Base-by-base conservation (phyloP, 2,329 filamentous ascomycete species). In the Decorospora gaudefroyi region DNA sequence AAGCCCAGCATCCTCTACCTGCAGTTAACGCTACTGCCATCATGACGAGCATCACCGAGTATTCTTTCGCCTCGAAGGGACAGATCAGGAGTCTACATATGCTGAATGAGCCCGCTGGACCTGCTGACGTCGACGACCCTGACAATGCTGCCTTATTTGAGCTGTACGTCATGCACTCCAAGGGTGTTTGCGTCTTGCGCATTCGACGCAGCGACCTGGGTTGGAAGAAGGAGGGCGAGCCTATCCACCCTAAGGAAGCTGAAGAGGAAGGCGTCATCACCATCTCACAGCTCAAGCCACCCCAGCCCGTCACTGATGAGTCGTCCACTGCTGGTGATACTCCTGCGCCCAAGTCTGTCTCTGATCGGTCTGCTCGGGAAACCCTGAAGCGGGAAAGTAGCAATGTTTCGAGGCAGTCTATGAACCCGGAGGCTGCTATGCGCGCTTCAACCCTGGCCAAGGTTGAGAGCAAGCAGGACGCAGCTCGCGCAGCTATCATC, bases 151-250 rank as follows among this genome's bases (percentile, higher is more conserved):
- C 86, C 0, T 74, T 96, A 10, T 97, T 99, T 63, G 93, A 99
- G 74, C 79, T 99, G 7, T 99, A 99, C 68, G 87, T 90, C 21
- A 95, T 96, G 86, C 92, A 99, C 71, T 96, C 93, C 8, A 95
- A 90, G 74, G 93, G 93, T 49, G 90, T 97, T n/a, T 91, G 91
- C 12, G 92, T 88, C 61, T 70, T 97, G 39, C 85, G 84, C 53
- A 84, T 99, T 68, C 92, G 87, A 69, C 89, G 92, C 67, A 83
- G 85, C 37, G 92, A 97, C 71, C 78, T 99, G 34, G 93, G 95
- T 19, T 97, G 91, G 91, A 87, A 86, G 58, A 82, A 84, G 58
- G 89, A 96, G 51, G 92, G 90, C 72, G 95, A 95, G 76, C 88
- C 95, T 39, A 76, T 96, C 26, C 76, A 85, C 40, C 80, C 87